Base-by-base conservation (phyloP, 129 eudicot genomes). In the Ambrosia artemisiifolia region DNA sequence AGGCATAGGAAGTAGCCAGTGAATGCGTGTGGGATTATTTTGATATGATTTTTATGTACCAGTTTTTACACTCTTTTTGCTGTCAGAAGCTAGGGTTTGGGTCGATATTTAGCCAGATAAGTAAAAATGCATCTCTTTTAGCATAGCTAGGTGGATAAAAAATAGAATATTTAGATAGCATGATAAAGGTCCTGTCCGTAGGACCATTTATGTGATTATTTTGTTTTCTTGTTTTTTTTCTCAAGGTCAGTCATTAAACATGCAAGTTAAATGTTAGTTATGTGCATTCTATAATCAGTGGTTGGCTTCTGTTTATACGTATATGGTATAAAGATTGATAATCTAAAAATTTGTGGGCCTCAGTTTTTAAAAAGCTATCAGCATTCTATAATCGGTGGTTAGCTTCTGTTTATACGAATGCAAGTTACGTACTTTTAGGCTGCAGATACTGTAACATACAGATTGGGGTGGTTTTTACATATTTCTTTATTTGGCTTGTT, bases 1-100 rank as follows among this genome's bases (percentile, higher is more conserved):
- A 69, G 60, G 44, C 73, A 50, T 69, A 49, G 61, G 73, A 69
- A 51, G 73, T 50, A 69, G 46, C 33, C 62, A 8, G 47, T 69
- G 30, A 60, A 67, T 67, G 60, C 71, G 14, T 5, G 48, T 67
- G 20, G 60, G 28, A 47, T 47, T 67, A 47, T 67, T 9, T 67
- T 47, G 60, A 67, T 67, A 4, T 2, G 30, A 28, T 67, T 34
- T 33, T 14, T 69, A 32, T 49, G 62, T 69, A 32, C 42, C 47
- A 33, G 62, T 5, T 69, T 57, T 28, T 6, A 69, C 44, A 10
- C 40, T 49, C 35, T 43, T 20, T 67, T 67, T 49, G 55, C 16
- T 49, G 55, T 19, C 20, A 49, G 55, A 49, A 19, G 16, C 7
- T 49, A 11, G 56, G 71, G 71, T 43, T 66, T 14, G 14, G 19